Evolutionary conservation across 257 asterid species (phyloP).

Genomic region (Solanum etuberosum): DNA sequence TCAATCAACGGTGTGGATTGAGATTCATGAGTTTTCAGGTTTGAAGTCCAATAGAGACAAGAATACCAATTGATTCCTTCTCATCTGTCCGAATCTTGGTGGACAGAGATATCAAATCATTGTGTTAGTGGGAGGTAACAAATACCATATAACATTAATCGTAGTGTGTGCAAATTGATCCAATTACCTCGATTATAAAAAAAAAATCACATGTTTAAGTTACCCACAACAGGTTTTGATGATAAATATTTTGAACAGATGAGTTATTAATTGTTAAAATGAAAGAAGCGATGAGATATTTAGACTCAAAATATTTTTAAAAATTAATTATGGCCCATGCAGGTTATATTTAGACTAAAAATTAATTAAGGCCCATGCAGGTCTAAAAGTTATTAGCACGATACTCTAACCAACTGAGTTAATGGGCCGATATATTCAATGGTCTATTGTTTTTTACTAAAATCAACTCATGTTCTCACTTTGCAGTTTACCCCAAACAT

Average conservation of each 20-base stretch:
- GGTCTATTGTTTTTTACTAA: fast-evolving
- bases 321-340: slow-evolving; percentile 4
- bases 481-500: not conserved
- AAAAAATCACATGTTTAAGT: not conserved
- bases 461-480: no score
- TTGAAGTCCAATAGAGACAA: not conserved
- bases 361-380: slow-evolving; percentile 10
- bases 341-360: not conserved
- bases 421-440: not conserved
- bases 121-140: not conserved
- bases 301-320: not conserved
- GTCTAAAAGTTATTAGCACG: slow-evolving; percentile 23
- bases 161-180: not conserved
- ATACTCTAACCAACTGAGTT: slow-evolving; percentile 17
- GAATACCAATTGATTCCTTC: fast-evolving
- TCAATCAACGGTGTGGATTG: fast-evolving
- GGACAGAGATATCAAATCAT: fast-evolving
- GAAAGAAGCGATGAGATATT: not conserved
- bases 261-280: not conserved
- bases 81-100: not conserved
- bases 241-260: not conserved
- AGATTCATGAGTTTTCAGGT: not conserved
- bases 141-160: not conserved
- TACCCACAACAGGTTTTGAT: not conserved
- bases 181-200: not conserved